Evolutionary conservation across 768 basidiomycete species (phyloP).

Genomic region (Hygrophoropsis aurantiaca): DNA sequence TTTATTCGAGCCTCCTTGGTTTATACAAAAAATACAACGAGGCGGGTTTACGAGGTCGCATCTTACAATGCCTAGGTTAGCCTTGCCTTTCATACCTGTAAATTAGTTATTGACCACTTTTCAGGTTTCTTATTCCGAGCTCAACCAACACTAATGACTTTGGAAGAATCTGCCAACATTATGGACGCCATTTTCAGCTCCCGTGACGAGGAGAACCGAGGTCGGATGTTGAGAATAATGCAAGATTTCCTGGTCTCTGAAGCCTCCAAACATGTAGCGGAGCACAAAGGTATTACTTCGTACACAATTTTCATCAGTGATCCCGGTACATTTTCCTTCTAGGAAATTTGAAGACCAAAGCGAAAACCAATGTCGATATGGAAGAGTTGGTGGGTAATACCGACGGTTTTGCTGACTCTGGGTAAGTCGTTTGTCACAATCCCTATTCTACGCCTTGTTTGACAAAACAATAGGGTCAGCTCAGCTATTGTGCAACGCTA

Average conservation of each 20-base stretch:
- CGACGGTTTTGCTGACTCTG: conserved; percentile 94
- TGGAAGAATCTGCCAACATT: conserved; percentile 72
- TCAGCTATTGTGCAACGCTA: conserved; percentile 96
- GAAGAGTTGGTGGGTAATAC: conserved; percentile 94
- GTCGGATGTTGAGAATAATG: conserved; percentile 79
- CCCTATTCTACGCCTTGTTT: neutral
- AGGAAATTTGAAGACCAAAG: conserved; percentile 22
- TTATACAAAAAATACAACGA: conserved; percentile 71
- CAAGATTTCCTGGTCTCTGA: conserved; percentile 90
- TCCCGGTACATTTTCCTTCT: neutral
- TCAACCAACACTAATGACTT: conserved; percentile 87
- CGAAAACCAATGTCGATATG: conserved; percentile 69
- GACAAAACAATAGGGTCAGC: conserved; percentile 63
- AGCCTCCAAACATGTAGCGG: conserved; percentile 70
- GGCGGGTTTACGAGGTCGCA: conserved; percentile 59
- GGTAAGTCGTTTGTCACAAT: conserved; percentile 55
- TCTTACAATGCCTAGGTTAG: conserved; percentile 84
- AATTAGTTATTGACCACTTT: neutral
- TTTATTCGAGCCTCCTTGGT: conserved; percentile 70
- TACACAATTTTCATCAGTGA: neutral
- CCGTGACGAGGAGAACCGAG: conserved; percentile 66
- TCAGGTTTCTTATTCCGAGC: conserved; percentile 89
- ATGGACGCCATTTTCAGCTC: conserved; percentile 90
- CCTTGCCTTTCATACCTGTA: neutral
- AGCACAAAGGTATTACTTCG: conserved; percentile 57